These are phyloP conservation scores for Pichia thaimueangensis DNA, from an alignment of 805 yeast species.

Conservation along the genomic window DNA sequence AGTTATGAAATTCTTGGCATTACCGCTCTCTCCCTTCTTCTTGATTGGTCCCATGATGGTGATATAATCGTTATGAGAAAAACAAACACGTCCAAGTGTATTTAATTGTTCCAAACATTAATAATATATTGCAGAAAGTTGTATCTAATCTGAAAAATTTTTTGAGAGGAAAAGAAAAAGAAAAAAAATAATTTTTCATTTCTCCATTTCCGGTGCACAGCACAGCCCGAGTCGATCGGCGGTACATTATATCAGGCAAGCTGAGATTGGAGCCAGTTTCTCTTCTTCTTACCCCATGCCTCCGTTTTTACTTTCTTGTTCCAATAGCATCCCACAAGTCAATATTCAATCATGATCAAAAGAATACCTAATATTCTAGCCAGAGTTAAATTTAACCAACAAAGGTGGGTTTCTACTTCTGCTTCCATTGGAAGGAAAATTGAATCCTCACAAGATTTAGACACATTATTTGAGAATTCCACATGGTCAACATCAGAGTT, in stretches of 20 bases:
- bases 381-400: neutral
- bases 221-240: no score
- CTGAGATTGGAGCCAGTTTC: no score
- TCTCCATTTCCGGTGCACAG: no score
- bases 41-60: conserved; percentile 54
- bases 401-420: neutral
- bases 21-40: conserved; percentile 81
- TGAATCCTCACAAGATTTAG: conserved; percentile 14
- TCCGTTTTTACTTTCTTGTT: no score
- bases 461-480: conserved; percentile 15
- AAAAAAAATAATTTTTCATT: neutral
- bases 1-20: conserved; percentile 87
- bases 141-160: conserved; percentile 4
- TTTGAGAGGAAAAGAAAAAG: neutral
- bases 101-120: no score
- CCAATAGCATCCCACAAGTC: no score
- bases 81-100: no score
- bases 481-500: conserved; percentile 26
- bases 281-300: no score
- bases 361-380: no score
- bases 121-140: no score
- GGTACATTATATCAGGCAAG: no score
- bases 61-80: neutral
- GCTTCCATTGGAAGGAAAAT: conserved; percentile 13
- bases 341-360: no score